phyloP scores from a whole-genome alignment of 306 rosid genomes.

The Trifolium pratense region DNA sequence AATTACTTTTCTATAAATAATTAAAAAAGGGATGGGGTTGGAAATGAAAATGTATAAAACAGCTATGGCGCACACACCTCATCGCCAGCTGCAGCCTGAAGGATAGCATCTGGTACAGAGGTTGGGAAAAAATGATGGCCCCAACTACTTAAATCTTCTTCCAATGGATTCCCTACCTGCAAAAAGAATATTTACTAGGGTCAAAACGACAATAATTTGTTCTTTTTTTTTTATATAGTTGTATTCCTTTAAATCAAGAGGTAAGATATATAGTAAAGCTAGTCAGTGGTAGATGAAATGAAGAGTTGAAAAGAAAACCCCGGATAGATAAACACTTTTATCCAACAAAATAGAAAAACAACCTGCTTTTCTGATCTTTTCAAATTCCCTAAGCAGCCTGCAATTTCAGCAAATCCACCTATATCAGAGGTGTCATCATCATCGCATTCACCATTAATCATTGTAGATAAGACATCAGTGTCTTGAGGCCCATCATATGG shows the following conservation, averaged over 20 bases:
- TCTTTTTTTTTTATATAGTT: neutral
- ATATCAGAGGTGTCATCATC: slow-evolving; percentile 71
- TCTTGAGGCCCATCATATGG: slow-evolving; percentile 47
- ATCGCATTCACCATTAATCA: slow-evolving; percentile 46
- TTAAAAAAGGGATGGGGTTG: neutral
- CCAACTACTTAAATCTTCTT: slow-evolving; percentile 92
- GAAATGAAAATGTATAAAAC: slow-evolving; percentile 4
- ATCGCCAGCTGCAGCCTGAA: slow-evolving; percentile 94
- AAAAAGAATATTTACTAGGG: slow-evolving; percentile 33
- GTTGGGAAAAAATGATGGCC: slow-evolving; percentile 86
- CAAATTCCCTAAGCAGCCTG: slow-evolving; percentile 82
- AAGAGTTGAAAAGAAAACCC: slow-evolving; percentile 25
- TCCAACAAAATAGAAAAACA: slow-evolving; percentile 38
- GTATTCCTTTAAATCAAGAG: slow-evolving; percentile 30
- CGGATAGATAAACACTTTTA: slow-evolving; percentile 19
- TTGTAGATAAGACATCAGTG: slow-evolving; percentile 40
- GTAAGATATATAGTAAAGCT: slow-evolving; percentile 20
- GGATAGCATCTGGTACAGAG: slow-evolving; percentile 83
- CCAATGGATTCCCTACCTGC: slow-evolving; percentile 87
- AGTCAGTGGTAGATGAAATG: neutral
- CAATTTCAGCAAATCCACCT: slow-evolving; percentile 89
- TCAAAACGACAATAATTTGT: slow-evolving; percentile 29
- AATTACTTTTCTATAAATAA: neutral
- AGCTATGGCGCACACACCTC: slow-evolving; percentile 73
- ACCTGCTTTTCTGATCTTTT: slow-evolving; percentile 96